Base-by-base conservation (phyloP, 768 basidiomycete genomes). In the Panaeolus papilionaceus region DNA sequence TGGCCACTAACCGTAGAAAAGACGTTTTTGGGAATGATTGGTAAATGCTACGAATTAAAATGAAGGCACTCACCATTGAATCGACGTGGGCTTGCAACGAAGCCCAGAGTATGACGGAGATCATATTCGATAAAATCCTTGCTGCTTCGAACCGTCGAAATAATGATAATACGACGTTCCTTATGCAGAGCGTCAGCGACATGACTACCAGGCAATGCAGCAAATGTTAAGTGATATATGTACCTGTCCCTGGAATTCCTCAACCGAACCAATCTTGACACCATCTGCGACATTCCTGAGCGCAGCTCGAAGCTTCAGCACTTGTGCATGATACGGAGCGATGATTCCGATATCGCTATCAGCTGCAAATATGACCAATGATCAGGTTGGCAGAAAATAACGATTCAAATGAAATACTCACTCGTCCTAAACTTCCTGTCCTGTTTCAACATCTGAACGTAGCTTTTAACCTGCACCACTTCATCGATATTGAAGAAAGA, bases 401-500 rank as follows among this genome's bases (percentile, higher is more conserved):
- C 6, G 4, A 5, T 49, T 26, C 2, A 20, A 49, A 5, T 1
- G 3, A 20, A 28, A 38, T 2, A 71, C 84, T 40, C 74, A 86
- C 88, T 79, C 10, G 84, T 85, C 16, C 81, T 73, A 71, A 80
- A 76, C 3, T 70, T 73, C 6, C 78, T 70, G 61, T 81, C 78
- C 0, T 69, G 68, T 37, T 80, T 81, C 16, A 84, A 71, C 6
- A 64, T 69, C 67, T 83, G 74, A 0, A 85, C 76, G 67, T 90
- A 91, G 0, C 72, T 70, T 69, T 84, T 86, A 58, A 91, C 86
- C 58, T 85, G 83, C 0, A 83, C 72, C 0, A 81, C 82, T 70
- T 92, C 90, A 37, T 87, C 83, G 42, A 87, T 83, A 67, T 92
- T 92, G 80, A 91, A 92, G 75, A 89, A 91, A 0, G 89, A 91